A percentile compares a stretch with the other conserved stretches of the same genome.
phyloP scores from a whole-genome alignment of 78 protist genomes.

The Dictyostelium firmibasis region DNA sequence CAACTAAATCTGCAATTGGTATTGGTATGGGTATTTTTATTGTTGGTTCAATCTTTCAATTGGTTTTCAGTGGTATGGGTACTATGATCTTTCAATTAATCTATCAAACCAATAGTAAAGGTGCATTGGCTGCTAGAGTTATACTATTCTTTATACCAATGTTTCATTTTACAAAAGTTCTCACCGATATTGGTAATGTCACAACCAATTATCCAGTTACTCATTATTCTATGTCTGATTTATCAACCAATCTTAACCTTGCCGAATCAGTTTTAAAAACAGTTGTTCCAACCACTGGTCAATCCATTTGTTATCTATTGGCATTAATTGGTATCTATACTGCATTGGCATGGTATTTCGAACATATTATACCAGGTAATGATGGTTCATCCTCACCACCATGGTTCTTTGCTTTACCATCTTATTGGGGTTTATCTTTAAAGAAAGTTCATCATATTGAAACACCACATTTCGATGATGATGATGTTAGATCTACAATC shows the following conservation, averaged over 20 bases:
- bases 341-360: conserved; percentile 80
- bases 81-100: conserved; percentile 23
- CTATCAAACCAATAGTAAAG: conserved; percentile 3
- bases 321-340: background rate
- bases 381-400: conserved; percentile 76
- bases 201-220: background rate
- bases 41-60: conserved; percentile 55
- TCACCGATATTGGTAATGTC: conserved; percentile 15
- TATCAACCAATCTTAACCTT: background rate
- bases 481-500: conserved; percentile 9
- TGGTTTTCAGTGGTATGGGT: conserved; percentile 48
- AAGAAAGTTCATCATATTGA: conserved; percentile 10
- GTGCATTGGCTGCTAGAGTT: conserved; percentile 14
- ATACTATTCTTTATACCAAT: conserved; percentile 34
- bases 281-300: conserved; percentile 20
- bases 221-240: background rate
- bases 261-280: background rate
- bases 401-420: conserved; percentile 62
- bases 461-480: conserved; percentile 36
- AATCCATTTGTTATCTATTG: background rate
- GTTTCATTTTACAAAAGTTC: conserved; percentile 50
- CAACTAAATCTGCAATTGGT: conserved; percentile 72
- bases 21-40: conserved; percentile 75
- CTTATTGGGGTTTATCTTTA: conserved; percentile 72
- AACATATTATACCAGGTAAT: conserved; percentile 77